Percentiles rank a stretch among this genome's conserved stretches.
phyloP scores from a whole-genome alignment of 306 rosid genomes.

The Pterocarpus santalinus region DNA sequence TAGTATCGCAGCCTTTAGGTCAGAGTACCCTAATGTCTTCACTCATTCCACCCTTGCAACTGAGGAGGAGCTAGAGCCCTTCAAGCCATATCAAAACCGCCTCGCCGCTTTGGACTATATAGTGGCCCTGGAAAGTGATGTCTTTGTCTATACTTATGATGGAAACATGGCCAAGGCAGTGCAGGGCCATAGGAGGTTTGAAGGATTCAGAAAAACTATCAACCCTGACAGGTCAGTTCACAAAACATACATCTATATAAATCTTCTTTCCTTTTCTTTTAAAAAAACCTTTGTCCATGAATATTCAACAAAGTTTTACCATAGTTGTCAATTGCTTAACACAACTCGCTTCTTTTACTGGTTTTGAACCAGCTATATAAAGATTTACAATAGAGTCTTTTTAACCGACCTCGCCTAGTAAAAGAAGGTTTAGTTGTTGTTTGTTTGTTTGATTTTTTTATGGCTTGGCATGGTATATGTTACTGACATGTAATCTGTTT shows the following conservation, averaged over 20 bases:
- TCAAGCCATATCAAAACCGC: constrained; percentile 84
- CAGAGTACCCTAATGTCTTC: constrained; percentile 81
- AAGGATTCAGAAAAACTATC: constrained; percentile 89
- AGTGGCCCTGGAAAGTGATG: constrained; percentile 91
- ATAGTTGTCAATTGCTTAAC: too few species aligned
- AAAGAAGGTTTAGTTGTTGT: too few species aligned
- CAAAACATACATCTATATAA: not conserved
- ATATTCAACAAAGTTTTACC: too few species aligned
- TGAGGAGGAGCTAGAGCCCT: constrained; percentile 80
- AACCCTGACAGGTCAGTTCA: constrained; percentile 86
- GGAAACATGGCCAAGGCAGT: constrained; percentile 99
- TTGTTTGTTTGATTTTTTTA: too few species aligned
- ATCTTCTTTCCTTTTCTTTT: too few species aligned
- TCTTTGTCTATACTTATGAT: constrained; percentile 91
- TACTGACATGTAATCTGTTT: constrained; percentile 25
- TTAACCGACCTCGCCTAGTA: too few species aligned
- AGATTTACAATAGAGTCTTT: too few species aligned
- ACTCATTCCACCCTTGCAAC: constrained; percentile 91
- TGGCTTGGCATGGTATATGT: not conserved
- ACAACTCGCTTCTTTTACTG: too few species aligned
- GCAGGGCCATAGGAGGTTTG: constrained; percentile 94
- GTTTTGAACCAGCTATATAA: too few species aligned
- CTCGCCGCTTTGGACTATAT: constrained; percentile 96
- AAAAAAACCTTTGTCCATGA: too few species aligned
- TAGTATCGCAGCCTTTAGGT: constrained; percentile 72